Conservation (phyloP, 768 basidiomycete genomes). For the Podaxis sp. region DNA sequence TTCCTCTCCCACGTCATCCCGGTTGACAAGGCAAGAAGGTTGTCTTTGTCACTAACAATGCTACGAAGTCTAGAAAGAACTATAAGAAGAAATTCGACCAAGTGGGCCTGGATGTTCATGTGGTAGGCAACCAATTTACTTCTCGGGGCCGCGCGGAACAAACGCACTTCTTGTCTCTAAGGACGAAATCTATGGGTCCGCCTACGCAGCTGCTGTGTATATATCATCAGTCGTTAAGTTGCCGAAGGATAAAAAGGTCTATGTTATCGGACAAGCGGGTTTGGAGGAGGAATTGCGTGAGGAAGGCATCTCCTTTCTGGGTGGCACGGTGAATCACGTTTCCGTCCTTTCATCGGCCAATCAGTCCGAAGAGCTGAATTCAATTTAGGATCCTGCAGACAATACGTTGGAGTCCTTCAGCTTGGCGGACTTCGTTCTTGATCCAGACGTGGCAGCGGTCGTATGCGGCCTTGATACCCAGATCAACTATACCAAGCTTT, state of each 20-base stretch:
- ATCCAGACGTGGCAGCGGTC: conserved; percentile 85
- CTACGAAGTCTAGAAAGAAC: conserved; percentile 83
- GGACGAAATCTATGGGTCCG: conserved; percentile 98
- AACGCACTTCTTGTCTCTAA: conserved; percentile 26
- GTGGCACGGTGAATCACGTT: conserved; percentile 67
- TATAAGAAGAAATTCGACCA: conserved; percentile 93
- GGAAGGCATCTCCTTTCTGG: conserved; percentile 77
- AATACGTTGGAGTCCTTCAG: conserved; percentile 69
- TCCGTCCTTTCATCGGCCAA: conserved; percentile 3
- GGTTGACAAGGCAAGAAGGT: conserved; percentile 66
- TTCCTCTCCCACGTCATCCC: conserved; percentile 12
- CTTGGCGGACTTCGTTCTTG: conserved; percentile 66
- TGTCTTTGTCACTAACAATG: conserved; percentile 97
- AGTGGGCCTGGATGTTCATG: conserved; percentile 79
- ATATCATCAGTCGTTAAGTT: conserved; percentile 87
- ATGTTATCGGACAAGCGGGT: conserved; percentile 90
- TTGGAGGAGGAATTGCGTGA: conserved; percentile 91
- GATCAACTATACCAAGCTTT: conserved; percentile 92
- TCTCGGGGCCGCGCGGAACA: neutral
- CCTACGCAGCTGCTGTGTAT: conserved; percentile 70
- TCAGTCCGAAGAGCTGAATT: conserved; percentile 2
- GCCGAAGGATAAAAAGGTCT: conserved; percentile 90
- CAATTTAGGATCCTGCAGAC: conserved; percentile 75
- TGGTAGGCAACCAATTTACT: conserved; percentile 51
- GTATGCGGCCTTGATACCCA: conserved; percentile 88